Percentiles rank a stretch among this genome's conserved stretches.
phyloP scores from a whole-genome alignment of 805 yeast species.

The Yarrowia sp. region DNA sequence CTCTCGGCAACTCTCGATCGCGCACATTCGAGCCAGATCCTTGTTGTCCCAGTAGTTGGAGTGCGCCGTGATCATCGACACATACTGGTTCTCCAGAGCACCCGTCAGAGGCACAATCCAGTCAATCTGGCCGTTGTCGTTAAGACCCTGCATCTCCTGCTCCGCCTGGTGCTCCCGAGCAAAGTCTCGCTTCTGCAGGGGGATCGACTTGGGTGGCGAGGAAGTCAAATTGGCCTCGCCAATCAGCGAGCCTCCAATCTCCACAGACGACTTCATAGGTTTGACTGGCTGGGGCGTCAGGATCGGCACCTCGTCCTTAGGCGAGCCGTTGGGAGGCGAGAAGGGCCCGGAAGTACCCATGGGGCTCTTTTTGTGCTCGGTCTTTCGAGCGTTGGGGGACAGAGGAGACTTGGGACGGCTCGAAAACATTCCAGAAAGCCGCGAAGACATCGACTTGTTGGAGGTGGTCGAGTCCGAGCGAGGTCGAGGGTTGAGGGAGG shows the following conservation, averaged over 20 bases:
- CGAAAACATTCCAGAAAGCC: slow-evolving; percentile 1
- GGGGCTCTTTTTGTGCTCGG: not conserved
- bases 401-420: slow-evolving; percentile 11
- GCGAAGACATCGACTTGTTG: slow-evolving; percentile 2
- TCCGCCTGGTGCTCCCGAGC: slow-evolving; percentile 32
- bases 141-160: slow-evolving; percentile 50
- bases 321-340: not conserved
- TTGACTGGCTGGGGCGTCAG: slow-evolving; percentile 9
- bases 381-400: not conserved
- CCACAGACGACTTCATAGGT: not conserved
- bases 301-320: slow-evolving; percentile 8
- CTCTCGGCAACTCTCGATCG: slow-evolving; percentile 40
- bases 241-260: slow-evolving; percentile 4
- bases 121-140: slow-evolving; percentile 81
- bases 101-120: slow-evolving; percentile 58
- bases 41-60: slow-evolving; percentile 84
- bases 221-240: slow-evolving; percentile 11
- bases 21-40: slow-evolving; percentile 67
- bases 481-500: not conserved
- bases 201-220: slow-evolving; percentile 13
- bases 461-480: not conserved
- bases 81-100: slow-evolving; percentile 71
- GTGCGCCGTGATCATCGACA: slow-evolving; percentile 85
- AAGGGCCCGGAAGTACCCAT: not conserved
- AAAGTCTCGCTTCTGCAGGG: slow-evolving; percentile 2